Evolutionary conservation across 495 filamentous ascomycete species (phyloP).

Genomic region (Tuber melanosporum): DNA sequence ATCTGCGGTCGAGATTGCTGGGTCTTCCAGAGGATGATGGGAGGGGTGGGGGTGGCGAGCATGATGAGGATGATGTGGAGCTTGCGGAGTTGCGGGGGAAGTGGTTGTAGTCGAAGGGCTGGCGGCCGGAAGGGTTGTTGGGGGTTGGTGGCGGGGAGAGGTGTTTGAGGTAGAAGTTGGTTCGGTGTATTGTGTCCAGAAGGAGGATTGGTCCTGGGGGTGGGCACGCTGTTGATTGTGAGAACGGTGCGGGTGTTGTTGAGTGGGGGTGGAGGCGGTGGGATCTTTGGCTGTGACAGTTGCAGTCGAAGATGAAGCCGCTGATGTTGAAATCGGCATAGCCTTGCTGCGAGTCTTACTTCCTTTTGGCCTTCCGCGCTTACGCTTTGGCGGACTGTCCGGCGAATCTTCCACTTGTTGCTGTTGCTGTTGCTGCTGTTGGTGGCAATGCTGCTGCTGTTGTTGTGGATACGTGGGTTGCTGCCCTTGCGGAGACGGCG

Average conservation of each 20-base stretch:
- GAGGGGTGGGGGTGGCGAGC: not conserved
- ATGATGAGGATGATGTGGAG: not conserved
- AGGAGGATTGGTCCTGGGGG: constrained; percentile 27
- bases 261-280: not conserved
- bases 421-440: constrained; percentile 6
- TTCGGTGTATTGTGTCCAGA: constrained; percentile 40
- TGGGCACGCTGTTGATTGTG: constrained; percentile 9
- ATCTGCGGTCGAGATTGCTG: constrained; percentile 30
- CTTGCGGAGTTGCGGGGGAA: not conserved
- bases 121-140: not conserved
- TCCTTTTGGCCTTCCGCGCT: constrained; percentile 39
- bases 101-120: not conserved
- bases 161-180: constrained; percentile 6
- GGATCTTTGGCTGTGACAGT: not conserved
- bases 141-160: not conserved
- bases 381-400: constrained; percentile 31
- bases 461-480: constrained; percentile 5
- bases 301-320: constrained; percentile 6
- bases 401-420: constrained; percentile 12
- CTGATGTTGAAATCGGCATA: constrained; percentile 22
- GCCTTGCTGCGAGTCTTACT: constrained; percentile 36
- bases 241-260: constrained; percentile 20
- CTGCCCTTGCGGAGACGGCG: constrained; percentile 3
- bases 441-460: constrained; percentile 3
- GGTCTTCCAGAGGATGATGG: constrained; percentile 20